A percentile compares a stretch with the other conserved stretches of the same genome.
Conservation (phyloP, 805 yeast species). For the Peterozyma toletana region DNA sequence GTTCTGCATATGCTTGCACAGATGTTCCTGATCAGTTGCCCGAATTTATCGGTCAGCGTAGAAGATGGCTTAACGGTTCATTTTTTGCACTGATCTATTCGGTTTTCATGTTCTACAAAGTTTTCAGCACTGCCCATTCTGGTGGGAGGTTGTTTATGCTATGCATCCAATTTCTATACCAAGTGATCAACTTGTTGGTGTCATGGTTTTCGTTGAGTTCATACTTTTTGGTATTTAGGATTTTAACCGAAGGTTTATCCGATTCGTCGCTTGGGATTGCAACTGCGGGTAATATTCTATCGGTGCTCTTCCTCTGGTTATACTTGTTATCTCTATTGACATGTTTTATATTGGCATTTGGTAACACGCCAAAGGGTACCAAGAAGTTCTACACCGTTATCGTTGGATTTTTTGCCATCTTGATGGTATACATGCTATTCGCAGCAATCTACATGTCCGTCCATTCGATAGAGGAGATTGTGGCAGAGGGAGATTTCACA, state of each 20-base stretch:
- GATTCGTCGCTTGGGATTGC: slow-evolving; percentile 32
- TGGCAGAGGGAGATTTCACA: slow-evolving; percentile 27
- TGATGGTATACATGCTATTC: slow-evolving; percentile 85
- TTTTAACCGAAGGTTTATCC: slow-evolving; percentile 74
- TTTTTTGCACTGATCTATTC: slow-evolving; percentile 92
- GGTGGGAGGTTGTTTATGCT: slow-evolving; percentile 58
- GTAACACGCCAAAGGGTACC: slow-evolving; percentile 92
- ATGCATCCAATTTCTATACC: slow-evolving; percentile 75
- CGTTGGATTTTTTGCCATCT: slow-evolving; percentile 72
- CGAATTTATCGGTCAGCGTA: slow-evolving; percentile 83
- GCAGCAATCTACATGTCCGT: slow-evolving; percentile 81
- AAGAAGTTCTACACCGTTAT: slow-evolving; percentile 68
- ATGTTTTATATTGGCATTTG: slow-evolving; percentile 85
- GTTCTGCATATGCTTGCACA: slow-evolving; percentile 84
- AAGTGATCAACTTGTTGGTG: slow-evolving; percentile 63
- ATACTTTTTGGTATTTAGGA: slow-evolving; percentile 83
- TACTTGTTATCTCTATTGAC: slow-evolving; percentile 75
- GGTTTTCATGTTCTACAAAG: slow-evolving; percentile 63
- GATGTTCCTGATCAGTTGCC: slow-evolving; percentile 90
- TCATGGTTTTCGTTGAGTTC: slow-evolving; percentile 93
- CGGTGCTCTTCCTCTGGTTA: slow-evolving; percentile 78
- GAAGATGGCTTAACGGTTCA: slow-evolving; percentile 97
- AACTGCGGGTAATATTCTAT: slow-evolving; percentile 63
- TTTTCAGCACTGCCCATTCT: slow-evolving; percentile 78
- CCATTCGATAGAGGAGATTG: slow-evolving; percentile 38